Percentiles rank a stretch among this genome's conserved stretches.
These are phyloP conservation scores for Ascochyta viciae-villosae DNA, from an alignment of 2,329 filamentous ascomycete species.

Conservation along the genomic window DNA sequence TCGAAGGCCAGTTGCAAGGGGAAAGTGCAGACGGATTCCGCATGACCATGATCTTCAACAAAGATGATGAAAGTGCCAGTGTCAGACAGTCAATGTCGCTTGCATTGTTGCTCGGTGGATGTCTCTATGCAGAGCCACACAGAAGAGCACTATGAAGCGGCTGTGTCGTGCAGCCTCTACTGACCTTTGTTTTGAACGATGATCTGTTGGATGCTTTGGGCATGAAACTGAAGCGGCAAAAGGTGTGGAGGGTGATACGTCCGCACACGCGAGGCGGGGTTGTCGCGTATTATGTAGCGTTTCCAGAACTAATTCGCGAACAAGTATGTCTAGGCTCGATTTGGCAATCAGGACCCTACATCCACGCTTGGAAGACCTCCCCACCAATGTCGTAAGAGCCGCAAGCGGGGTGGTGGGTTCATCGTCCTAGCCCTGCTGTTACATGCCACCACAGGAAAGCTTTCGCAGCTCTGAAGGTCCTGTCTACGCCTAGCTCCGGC, in stretches of 20 bases:
- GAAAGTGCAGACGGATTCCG: not conserved
- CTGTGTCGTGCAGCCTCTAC: slow-evolving; percentile 9
- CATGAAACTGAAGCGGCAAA: not conserved
- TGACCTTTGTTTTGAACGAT: not conserved
- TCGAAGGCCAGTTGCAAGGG: slow-evolving; percentile 2
- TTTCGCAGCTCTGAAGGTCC: slow-evolving; percentile 30
- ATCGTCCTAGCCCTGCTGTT: slow-evolving; percentile 19
- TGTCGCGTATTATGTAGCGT: slow-evolving; percentile 29
- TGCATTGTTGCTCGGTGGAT: slow-evolving; percentile 10
- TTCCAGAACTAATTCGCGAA: slow-evolving; percentile 18
- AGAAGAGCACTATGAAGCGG: slow-evolving; percentile 7
- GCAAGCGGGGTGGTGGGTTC: slow-evolving; percentile 32
- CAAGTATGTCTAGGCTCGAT: slow-evolving; percentile 27
- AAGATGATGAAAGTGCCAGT: not conserved
- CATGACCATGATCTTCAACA: not conserved
- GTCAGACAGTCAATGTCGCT: slow-evolving; percentile 9
- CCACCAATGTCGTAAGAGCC: slow-evolving; percentile 37
- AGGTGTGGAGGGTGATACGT: slow-evolving; percentile 11
- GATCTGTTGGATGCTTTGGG: not conserved
- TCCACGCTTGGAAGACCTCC: slow-evolving; percentile 31
- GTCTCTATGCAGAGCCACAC: slow-evolving; percentile 10
- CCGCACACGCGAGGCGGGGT: slow-evolving; percentile 37
- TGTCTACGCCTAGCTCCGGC: slow-evolving; percentile 36
- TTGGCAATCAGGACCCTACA: slow-evolving; percentile 38
- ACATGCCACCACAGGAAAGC: slow-evolving; percentile 26